Evolutionary conservation across 805 yeast genomes (phyloP).

Genomic region (Nadsonia fulvescens): DNA sequence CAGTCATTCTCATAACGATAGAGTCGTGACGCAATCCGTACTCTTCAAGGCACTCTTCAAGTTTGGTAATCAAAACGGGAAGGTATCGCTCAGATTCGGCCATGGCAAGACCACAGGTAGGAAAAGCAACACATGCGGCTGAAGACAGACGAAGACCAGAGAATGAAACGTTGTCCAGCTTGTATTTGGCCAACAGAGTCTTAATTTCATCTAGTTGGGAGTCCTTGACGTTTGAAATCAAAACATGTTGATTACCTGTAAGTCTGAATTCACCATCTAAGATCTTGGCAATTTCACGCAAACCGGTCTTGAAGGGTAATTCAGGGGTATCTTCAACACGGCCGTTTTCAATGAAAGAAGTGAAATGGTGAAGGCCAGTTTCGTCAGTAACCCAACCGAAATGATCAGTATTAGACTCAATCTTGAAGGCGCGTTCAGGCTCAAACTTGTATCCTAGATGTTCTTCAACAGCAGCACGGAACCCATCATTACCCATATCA

Average conservation of each 20-base stretch:
- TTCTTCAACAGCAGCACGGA: constrained; percentile 67
- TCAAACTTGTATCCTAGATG: constrained; percentile 60
- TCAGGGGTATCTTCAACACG: constrained; percentile 88
- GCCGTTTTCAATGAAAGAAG: constrained; percentile 90
- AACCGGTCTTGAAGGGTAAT: constrained; percentile 76
- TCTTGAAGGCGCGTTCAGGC: constrained; percentile 52
- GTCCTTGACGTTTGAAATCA: constrained; percentile 57
- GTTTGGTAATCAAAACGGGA: constrained; percentile 63
- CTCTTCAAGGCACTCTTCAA: constrained; percentile 79
- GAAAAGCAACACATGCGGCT: constrained; percentile 95
- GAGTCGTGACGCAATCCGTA: constrained; percentile 88
- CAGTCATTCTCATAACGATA: constrained; percentile 94
- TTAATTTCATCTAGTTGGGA: constrained; percentile 47
- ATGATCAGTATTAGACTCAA: constrained; percentile 74
- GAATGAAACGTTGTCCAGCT: constrained; percentile 66
- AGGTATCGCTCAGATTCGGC: constrained; percentile 91
- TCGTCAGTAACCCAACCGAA: constrained; percentile 85
- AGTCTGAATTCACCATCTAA: constrained; percentile 65
- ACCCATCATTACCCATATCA: constrained; percentile 77
- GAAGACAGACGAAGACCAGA: constrained; percentile 78
- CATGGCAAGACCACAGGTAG: constrained; percentile 98
- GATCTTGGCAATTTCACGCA: constrained; percentile 57
- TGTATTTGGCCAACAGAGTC: constrained; percentile 46
- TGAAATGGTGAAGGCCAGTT: constrained; percentile 69
- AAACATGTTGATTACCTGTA: constrained; percentile 89